These are phyloP conservation scores for Xerocomus potaroensis DNA, from an alignment of 768 basidiomycete genomes.

Conservation along the genomic window DNA sequence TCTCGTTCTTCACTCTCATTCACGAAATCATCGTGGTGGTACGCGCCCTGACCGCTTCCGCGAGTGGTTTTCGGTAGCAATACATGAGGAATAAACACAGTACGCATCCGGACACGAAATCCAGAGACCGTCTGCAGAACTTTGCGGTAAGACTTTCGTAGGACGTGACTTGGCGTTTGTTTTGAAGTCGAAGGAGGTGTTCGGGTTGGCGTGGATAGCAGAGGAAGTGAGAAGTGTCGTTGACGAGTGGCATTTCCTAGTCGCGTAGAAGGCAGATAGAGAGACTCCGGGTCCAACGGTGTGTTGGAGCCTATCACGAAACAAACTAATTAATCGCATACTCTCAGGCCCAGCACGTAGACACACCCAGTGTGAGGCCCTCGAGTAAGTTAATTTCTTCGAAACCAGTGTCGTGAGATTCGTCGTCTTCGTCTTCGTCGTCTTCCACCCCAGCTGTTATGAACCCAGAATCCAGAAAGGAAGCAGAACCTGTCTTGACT, in stretches of 20 bases:
- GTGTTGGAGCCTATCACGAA: conserved; percentile 43
- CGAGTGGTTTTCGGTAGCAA: conserved; percentile 47
- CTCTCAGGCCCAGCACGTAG: background rate
- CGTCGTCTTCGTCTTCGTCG: conserved; percentile 34
- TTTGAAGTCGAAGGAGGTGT: conserved; percentile 46
- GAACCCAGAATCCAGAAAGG: conserved; percentile 7
- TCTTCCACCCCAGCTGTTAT: conserved; percentile 7
- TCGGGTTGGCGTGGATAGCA: conserved; percentile 39
- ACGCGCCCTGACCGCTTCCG: conserved; percentile 30
- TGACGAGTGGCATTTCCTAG: conserved; percentile 66
- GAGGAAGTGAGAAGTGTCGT: conserved; percentile 60
- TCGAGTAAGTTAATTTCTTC: conserved; percentile 68
- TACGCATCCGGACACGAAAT: conserved; percentile 90
- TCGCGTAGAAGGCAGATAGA: conserved; percentile 65
- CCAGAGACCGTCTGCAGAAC: conserved; percentile 76
- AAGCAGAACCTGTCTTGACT: conserved; percentile 12
- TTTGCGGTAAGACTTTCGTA: conserved; percentile 84
- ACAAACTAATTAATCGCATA: background rate
- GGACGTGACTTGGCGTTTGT: conserved; percentile 54
- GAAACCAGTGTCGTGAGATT: conserved; percentile 43
- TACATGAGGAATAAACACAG: conserved; percentile 85
- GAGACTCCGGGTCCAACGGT: conserved; percentile 26
- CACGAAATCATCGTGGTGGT: conserved; percentile 35
- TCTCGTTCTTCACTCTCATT: conserved; percentile 46
- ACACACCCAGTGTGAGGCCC: conserved; percentile 60